phyloP scores from a whole-genome alignment of 2,329 filamentous ascomycete species.

The Elsinoe necatrix region DNA sequence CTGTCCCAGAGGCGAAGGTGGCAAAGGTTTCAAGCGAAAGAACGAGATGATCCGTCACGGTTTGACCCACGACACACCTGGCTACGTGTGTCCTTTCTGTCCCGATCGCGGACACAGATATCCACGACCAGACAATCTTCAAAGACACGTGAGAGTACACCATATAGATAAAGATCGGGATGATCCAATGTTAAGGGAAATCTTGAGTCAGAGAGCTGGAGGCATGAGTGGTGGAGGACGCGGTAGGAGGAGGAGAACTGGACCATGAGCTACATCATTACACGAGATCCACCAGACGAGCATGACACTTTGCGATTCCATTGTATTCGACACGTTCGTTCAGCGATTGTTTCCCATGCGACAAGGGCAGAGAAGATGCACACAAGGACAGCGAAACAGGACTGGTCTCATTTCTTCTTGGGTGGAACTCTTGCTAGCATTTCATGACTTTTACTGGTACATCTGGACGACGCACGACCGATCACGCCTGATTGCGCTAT shows the following conservation, averaged over 20 bases:
- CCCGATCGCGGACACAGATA: slow-evolving; percentile 90
- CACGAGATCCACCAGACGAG: not conserved
- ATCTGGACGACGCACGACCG: not conserved
- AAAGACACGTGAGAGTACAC: slow-evolving; percentile 88
- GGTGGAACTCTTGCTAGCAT: not conserved
- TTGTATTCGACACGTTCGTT: slow-evolving; percentile 9
- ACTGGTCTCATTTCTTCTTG: not conserved
- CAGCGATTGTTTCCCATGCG: not conserved
- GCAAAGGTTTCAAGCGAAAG: slow-evolving; percentile 60
- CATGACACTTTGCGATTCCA: not conserved
- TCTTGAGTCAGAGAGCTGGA: slow-evolving; percentile 76
- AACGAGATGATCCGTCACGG: slow-evolving; percentile 69
- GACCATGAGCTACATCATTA: slow-evolving; percentile 24
- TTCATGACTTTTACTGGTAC: not conserved
- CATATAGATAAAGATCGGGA: slow-evolving; percentile 86
- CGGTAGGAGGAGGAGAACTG: slow-evolving; percentile 63
- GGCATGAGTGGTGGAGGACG: slow-evolving; percentile 56
- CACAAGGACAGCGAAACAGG: not conserved
- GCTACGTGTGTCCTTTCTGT: slow-evolving; percentile 94
- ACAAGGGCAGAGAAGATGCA: not conserved
- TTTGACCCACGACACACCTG: slow-evolving; percentile 85
- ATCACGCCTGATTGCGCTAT: not conserved
- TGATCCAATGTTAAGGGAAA: slow-evolving; percentile 69
- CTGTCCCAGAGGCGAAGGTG: slow-evolving; percentile 52
- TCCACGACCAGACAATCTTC: slow-evolving; percentile 88